Evolutionary conservation across 2,329 filamentous ascomycete genomes (phyloP).

Genomic region (Emericellopsis cladophorae): DNA sequence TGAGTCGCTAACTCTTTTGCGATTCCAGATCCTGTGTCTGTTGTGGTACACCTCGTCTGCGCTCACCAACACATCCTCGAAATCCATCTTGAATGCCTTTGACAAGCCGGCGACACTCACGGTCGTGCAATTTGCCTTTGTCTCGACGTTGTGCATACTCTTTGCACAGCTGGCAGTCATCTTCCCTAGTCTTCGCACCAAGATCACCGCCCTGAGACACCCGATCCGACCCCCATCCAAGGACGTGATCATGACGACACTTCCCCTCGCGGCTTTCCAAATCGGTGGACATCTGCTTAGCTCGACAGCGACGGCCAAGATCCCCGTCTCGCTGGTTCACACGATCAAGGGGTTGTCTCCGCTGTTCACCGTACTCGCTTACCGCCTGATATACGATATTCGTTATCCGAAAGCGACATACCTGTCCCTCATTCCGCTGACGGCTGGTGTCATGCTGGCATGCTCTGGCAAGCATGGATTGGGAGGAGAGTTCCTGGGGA

Average conservation of each 20-base stretch:
- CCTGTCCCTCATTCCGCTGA: slow-evolving; percentile 79
- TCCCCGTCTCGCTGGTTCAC: slow-evolving; percentile 92
- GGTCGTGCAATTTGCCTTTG: slow-evolving; percentile 84
- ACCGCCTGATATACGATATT: slow-evolving; percentile 79
- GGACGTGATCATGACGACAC: slow-evolving; percentile 73
- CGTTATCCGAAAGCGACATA: slow-evolving; percentile 81
- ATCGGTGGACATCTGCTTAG: slow-evolving; percentile 88
- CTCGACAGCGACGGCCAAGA: slow-evolving; percentile 85
- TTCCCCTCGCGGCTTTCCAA: slow-evolving; percentile 89
- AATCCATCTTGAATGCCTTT: slow-evolving; percentile 87
- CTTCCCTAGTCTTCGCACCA: slow-evolving; percentile 57
- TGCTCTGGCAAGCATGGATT: slow-evolving; percentile 64
- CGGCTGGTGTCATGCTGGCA: slow-evolving; percentile 86
- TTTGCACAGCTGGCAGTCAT: slow-evolving; percentile 62
- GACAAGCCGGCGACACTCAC: slow-evolving; percentile 86
- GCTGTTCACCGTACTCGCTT: slow-evolving; percentile 87
- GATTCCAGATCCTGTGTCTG: slow-evolving; percentile 62
- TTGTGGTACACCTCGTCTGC: slow-evolving; percentile 95
- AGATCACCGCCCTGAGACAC: slow-evolving; percentile 68
- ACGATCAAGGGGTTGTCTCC: slow-evolving; percentile 97
- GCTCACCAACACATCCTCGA: slow-evolving; percentile 93
- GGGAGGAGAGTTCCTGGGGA: slow-evolving; percentile 78
- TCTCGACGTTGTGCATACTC: slow-evolving; percentile 75
- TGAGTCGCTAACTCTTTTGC: slow-evolving; percentile 7
- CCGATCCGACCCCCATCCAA: slow-evolving; percentile 70